Evolutionary conservation across 2,329 filamentous ascomycete genomes (phyloP), one percentile per base, ranked within the genome.

Genomic region (Curvularia lunata): DNA sequence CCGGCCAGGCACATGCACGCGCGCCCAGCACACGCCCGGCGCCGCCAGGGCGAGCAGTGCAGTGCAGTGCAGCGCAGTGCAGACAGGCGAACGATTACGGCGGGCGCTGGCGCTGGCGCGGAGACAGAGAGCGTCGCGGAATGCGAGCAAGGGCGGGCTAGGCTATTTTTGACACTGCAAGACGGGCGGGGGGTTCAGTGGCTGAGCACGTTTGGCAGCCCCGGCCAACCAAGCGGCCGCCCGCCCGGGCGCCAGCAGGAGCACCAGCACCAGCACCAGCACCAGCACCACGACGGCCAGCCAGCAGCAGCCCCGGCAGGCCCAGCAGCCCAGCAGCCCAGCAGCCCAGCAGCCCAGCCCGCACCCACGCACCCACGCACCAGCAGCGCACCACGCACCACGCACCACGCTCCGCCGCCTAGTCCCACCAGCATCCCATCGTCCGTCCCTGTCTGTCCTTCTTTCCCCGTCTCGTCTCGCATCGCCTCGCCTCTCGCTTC

Each of bases 101-200:
- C 27, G 27, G 10, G 30, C 13, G 30, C 16, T 10, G 32, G 32
- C 5, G 32, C 32, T n/a, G 32, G 32, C 32, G 30, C 12, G 32
- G 32, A 37, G 32, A 37, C 32, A 37, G 16, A 5, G 32, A 37
- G 67, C 68, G 66, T 68, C 65, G 68, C 66, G 61, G 63, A 65
- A 56, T 52, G 49, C 54, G 59, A 30, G 27, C 5, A 5, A 10
- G 27, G 2, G 27, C 5, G 27, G 27, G 66, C 66, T 70, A 70
- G 30, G 30, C 30, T 16, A 16, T 16, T 70, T 70, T 69, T 66
- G 66, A 66, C 65, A 64, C 59, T 64, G 59, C 57, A 54, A 4
- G 34, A 48, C 56, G 49, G 32, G 42, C 19, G 41, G 40, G 43
- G 43, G 54, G 54, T 48, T 56, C 49, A 49, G 56, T 54, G 52